phyloP scores from a whole-genome alignment of 768 basidiomycete species.

The Epithele typhae region DNA sequence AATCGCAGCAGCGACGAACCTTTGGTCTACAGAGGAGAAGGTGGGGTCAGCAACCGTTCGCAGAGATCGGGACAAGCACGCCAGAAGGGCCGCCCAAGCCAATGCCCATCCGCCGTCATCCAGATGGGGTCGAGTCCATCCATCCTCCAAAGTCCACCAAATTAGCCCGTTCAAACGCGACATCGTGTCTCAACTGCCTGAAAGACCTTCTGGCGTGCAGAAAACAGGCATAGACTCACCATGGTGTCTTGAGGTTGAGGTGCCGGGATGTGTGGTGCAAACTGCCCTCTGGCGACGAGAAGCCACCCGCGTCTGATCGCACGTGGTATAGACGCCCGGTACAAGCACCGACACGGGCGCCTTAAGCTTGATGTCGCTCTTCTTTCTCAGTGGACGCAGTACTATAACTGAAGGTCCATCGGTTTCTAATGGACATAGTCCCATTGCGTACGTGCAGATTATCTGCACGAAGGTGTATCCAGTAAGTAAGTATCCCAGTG shows the following conservation, averaged over 20 bases:
- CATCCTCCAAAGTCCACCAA: slow-evolving; percentile 24
- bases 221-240: slow-evolving; percentile 36
- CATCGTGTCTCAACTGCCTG: slow-evolving; percentile 1
- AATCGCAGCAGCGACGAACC: slow-evolving; percentile 46
- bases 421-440: too few species aligned
- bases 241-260: slow-evolving; percentile 35
- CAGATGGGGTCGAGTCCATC: slow-evolving; percentile 26
- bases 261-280: slow-evolving; percentile 17
- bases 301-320: slow-evolving; percentile 9
- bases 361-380: too few species aligned
- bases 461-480: too few species aligned
- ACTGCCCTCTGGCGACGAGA: slow-evolving; percentile 11
- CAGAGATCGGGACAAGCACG: slow-evolving; percentile 1
- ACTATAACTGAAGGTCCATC: too few species aligned
- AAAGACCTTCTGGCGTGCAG: slow-evolving; percentile 9
- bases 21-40: slow-evolving; percentile 63
- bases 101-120: slow-evolving; percentile 34
- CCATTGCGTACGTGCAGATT: too few species aligned
- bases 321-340: slow-evolving; percentile 8
- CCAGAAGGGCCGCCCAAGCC: slow-evolving; percentile 8
- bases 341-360: too few species aligned
- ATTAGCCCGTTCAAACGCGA: slow-evolving; percentile 18
- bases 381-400: too few species aligned
- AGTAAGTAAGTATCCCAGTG: too few species aligned
- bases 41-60: slow-evolving; percentile 18